Evolutionary conservation across 805 yeast genomes (phyloP), one percentile per base, ranked within the genome.

Genomic region (Isabelozyma heimii): DNA sequence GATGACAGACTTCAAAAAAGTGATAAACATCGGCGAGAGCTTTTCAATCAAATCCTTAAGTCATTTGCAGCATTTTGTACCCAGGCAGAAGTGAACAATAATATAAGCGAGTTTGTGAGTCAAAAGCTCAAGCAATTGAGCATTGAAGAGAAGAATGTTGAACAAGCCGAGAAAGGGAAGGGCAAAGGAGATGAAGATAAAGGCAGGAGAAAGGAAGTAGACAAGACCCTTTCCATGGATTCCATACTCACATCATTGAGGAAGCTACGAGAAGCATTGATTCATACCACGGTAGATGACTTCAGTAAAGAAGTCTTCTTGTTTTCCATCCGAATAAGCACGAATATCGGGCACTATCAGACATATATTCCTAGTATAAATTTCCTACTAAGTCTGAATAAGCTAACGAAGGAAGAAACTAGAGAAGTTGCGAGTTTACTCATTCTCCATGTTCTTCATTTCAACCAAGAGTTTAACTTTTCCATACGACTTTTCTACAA

Each of bases 181-280:
- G 8, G n/a, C 12, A 20, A 49, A 4, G 40, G 45, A 43, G 45
- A 45, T 12, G 58, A 53, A 4, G 20, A 27, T 15, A n/a, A 2
- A 10, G 8, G n/a, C 12, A 20, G 24, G 24, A 20, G 6, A 6
- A 20, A 20, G 24, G 24, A 20, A 20, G 24, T 6, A 20, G 40
- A 13, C 43, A 33, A 33, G 3, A 10, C 43, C 5, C 12, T 20
- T 16, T 45, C 61, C 1, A 55, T 64, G 35, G 70, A 67, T 37
- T 51, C 62, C 8, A 63, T 69, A 1, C 56, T 72, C 26, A 33
- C 51, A 2, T 64, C 68, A 10, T 57, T 73, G 27, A 60, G 88
- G 38, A 82, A 81, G 49, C 65, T 84, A 14, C 59, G 89, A 41
- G 88, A 84, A 56, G 79, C 85, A 8, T 57, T 82, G 33, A 59